Evolutionary conservation across 129 eudicot genomes (phyloP), one percentile per base, ranked within the genome.

Genomic region (Flaveria sonorensis): DNA sequence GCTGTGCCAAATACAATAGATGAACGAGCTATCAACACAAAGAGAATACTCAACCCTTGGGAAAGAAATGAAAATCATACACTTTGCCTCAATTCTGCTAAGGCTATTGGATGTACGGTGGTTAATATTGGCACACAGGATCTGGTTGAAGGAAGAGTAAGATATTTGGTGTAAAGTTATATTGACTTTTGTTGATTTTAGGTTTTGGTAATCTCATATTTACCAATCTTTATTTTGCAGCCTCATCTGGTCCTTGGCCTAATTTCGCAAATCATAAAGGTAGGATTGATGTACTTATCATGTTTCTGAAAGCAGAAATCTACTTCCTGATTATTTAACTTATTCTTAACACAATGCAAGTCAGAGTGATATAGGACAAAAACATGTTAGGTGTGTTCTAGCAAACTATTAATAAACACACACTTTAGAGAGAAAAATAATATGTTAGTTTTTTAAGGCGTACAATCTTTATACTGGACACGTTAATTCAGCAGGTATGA

Each of bases 21-120:
- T 79, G 98, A 94, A 59, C 83, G 98, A 48, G 96, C 97, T 69
- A 91, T 94, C 60, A 94, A 94, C 90, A 89, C 92, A 57, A 94
- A 94, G 84, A 59, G 85, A 72, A 84, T 83, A 59, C 90, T 94
- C 24, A 94, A 94, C 78, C 98, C 98, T 12, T 94, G 98, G 98
- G 98, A 94, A 85, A 94, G 97, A 84, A 94, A 85, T 71, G 98
- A 94, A 81, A 93, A 93, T 56, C 98, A 90, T 72, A 90, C 97
- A 50, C 98, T 93, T 63, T 90, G 98, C 47, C 98, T 94, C 45
- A 94, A 94, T 79, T 94, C 98, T 69, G 97, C 98, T 32, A 94
- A 94, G 87, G 98, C 98, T 66, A 94, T 94, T 48, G 98, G 98
- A 19, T 94, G 98, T 74, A 94, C 93, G 10, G 98, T 94, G 57